A percentile compares a stretch with the other conserved stretches of the same genome.
Conservation (phyloP, 2,329 filamentous ascomycete species). For the Alternaria viburni region DNA sequence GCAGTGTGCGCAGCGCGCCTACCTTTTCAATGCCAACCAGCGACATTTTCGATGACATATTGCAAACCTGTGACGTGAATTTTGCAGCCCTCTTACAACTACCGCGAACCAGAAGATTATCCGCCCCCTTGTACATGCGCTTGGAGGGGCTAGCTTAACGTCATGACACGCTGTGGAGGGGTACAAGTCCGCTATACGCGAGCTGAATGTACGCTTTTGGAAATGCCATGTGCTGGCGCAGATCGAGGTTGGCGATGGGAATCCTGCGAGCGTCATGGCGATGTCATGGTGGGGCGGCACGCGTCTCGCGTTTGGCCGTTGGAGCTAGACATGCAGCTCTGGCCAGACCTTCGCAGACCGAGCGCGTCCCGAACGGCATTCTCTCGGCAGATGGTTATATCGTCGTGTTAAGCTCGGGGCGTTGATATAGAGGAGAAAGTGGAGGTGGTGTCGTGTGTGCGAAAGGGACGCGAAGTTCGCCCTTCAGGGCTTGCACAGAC, state of each 20-base stretch:
- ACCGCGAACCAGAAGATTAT: constrained; percentile 22
- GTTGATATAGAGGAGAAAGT: neutral
- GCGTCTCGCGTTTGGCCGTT: constrained; percentile 16
- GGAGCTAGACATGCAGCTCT: constrained; percentile 14
- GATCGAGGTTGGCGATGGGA: constrained; percentile 21
- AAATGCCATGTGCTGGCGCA: constrained; percentile 24
- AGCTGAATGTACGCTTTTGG: constrained; percentile 4
- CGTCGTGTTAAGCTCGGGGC: constrained; percentile 1
- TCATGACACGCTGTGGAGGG: constrained; percentile 38
- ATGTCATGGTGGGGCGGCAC: constrained; percentile 33
- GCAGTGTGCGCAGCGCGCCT: constrained; percentile 5
- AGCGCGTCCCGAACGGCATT: constrained; percentile 3
- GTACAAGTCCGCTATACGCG: constrained; percentile 18
- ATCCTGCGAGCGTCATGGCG: constrained; percentile 33
- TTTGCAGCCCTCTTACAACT: constrained; percentile 24
- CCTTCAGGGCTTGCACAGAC: neutral
- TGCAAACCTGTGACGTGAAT: constrained; percentile 16
- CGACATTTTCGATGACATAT: constrained; percentile 32
- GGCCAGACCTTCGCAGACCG: constrained; percentile 9
- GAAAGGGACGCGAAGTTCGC: neutral
- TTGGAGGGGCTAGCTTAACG: constrained; percentile 32
- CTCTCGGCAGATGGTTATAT: constrained; percentile 1
- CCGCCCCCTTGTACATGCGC: constrained; percentile 33
- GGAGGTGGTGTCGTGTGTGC: neutral
- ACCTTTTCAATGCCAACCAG: constrained; percentile 19